Base-by-base conservation (phyloP, 2,329 filamentous ascomycete genomes). In the Neofusicoccum kwambonambiense region DNA sequence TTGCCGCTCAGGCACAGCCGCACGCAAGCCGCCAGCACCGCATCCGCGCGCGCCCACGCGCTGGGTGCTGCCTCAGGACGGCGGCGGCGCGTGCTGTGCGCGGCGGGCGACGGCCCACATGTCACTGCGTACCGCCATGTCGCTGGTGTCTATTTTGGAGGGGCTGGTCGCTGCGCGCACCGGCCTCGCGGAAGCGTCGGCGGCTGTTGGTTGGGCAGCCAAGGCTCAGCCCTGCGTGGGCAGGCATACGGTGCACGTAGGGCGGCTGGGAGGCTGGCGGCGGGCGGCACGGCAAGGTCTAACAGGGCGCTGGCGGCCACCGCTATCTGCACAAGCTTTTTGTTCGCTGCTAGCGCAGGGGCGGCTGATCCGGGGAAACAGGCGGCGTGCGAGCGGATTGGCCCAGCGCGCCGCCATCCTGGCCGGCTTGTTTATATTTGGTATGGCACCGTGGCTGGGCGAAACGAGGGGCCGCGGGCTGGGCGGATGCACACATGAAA, bases 151-250 rank as follows among this genome's bases (percentile, higher is more conserved):
- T 60, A 60, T 60, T 60, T 52, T 60, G 56, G 56, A 60, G 56
- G 50, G 56, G 56, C 17, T n/a, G 56, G 56, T 42, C 15, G 56
- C 42, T 60, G 56, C 56, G 37, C 9, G 31, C 19, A 17, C 41
- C 56, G 15, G 54, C 54, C 54, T n/a, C 39, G 1, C 54, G 37
- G 54, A 19, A 19, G n/a, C 13, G 41, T 17, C 17, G 52, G 37
- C 22, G 22, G 19, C 31, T 45, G 56, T 47, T 49, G 56, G 42
- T 4, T 7, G 9, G 11, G 12, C 12, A n/a, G 56, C 56, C 56
- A 47, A 58, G n/a, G 56, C 56, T 49, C 56, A 60, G 56, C 56
- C 56, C 56, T 60, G 56, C 39, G 31, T 37, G 56, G 15, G 42
- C 42, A 44, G 42, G 42, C 42, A 44, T 15, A 44, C 5, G 31